Evolutionary conservation across 768 basidiomycete genomes (phyloP).

Genomic region (Tephrocybe sp.): DNA sequence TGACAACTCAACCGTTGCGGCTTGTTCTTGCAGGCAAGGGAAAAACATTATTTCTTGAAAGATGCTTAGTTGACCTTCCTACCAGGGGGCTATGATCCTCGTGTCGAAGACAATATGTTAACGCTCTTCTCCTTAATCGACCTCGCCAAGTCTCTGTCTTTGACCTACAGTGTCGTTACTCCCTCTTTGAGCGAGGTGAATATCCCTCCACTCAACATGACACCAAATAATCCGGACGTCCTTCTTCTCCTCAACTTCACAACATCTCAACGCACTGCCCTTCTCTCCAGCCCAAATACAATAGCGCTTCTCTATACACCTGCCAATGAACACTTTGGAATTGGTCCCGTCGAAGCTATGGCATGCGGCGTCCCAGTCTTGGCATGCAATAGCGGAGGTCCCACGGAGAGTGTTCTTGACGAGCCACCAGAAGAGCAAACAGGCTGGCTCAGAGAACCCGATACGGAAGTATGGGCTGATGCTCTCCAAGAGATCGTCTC

Average conservation of each 20-base stretch:
- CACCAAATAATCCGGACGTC: constrained; percentile 53
- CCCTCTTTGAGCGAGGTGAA: constrained; percentile 42
- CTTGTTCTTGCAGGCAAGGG: constrained; percentile 79
- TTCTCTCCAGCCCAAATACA: constrained; percentile 68
- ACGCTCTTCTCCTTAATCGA: constrained; percentile 65
- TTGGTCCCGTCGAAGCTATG: constrained; percentile 96
- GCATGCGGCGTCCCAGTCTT: constrained; percentile 87
- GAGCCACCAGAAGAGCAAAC: constrained; percentile 49
- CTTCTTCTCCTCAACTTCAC: constrained; percentile 93
- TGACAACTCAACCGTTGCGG: constrained; percentile 42
- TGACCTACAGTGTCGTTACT: constrained; percentile 60
- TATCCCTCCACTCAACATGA: constrained; percentile 40
- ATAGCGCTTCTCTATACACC: constrained; percentile 90
- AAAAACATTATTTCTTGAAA: not conserved
- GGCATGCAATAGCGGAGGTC: constrained; percentile 86
- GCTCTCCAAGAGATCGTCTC: constrained; percentile 61
- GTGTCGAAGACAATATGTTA: constrained; percentile 79
- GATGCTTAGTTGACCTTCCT: not conserved
- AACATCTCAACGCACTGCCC: constrained; percentile 76
- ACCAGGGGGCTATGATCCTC: constrained; percentile 87
- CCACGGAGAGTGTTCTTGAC: constrained; percentile 77
- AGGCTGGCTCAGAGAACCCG: constrained; percentile 74
- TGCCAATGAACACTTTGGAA: constrained; percentile 94
- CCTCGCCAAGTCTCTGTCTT: constrained; percentile 48
- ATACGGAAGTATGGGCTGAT: constrained; percentile 66